Conservation (phyloP, 148 eudicot species). For the Beta vulgaris region DNA sequence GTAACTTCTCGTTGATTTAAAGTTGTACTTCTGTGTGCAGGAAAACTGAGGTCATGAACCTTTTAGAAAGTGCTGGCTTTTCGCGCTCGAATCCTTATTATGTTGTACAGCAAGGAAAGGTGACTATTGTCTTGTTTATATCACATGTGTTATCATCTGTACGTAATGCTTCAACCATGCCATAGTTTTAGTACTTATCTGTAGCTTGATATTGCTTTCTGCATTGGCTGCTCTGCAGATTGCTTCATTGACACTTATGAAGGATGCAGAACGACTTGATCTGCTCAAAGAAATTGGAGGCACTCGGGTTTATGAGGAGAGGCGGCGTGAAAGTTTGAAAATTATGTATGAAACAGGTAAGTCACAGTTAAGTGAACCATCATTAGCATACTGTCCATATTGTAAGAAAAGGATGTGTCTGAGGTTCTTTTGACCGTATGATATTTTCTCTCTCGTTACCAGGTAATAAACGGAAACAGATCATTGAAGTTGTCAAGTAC, state of each 20-base stretch:
- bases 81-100: conserved; percentile 99
- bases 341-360: conserved; percentile 98
- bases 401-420: not conserved
- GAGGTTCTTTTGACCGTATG: too few relatives aligned
- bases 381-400: conserved; percentile 11
- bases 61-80: conserved; percentile 97
- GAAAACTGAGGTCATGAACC: conserved; percentile 96
- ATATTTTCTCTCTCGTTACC: conserved; percentile 11
- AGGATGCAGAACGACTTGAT: conserved; percentile 88
- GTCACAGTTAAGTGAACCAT: conserved; percentile 27
- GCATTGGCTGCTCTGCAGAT: conserved; percentile 41
- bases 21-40: conserved; percentile 39
- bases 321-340: conserved; percentile 96
- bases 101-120: conserved; percentile 99
- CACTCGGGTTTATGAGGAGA: conserved; percentile 95
- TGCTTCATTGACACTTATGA: conserved; percentile 92
- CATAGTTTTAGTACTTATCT: not conserved
- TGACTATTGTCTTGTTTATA: conserved; percentile 20
- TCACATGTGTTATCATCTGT: conserved; percentile 3
- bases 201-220: conserved; percentile 19
- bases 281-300: conserved; percentile 99
- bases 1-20: conserved; percentile 7
- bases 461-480: conserved; percentile 95
- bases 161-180: not conserved
- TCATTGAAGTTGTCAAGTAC: conserved; percentile 95